Evolutionary conservation across 306 rosid genomes (phyloP).

Genomic region (Benincasa hispida): DNA sequence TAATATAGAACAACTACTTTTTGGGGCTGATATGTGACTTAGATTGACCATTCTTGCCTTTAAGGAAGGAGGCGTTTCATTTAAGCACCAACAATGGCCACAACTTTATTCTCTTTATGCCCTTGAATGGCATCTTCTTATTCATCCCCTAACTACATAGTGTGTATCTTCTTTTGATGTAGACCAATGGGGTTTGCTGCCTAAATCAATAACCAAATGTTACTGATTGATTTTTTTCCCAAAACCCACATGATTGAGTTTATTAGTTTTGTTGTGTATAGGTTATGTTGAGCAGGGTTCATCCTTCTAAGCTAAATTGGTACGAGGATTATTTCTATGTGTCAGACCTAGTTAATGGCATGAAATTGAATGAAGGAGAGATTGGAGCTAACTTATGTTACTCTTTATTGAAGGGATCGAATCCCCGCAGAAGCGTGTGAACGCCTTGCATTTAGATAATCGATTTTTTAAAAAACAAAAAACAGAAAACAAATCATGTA

Average conservation of each 20-base stretch:
- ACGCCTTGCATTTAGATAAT: too few species aligned
- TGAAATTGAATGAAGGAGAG: conserved; percentile 52
- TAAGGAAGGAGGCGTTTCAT: conserved; percentile 62
- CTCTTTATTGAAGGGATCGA: neutral
- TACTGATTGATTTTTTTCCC: neutral
- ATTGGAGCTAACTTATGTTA: conserved; percentile 18
- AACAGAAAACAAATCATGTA: too few species aligned
- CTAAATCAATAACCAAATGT: neutral
- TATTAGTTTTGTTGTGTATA: neutral
- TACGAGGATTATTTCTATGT: conserved; percentile 74
- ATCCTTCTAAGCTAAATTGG: conserved; percentile 68
- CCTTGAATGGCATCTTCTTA: conserved; percentile 33
- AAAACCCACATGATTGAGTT: neutral
- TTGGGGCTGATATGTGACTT: too few species aligned
- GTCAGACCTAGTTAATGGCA: conserved; percentile 24
- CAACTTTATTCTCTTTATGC: conserved; percentile 31
- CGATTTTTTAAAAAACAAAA: too few species aligned
- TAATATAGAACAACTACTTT: too few species aligned
- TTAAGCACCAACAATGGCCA: conserved; percentile 35
- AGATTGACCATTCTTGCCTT: conserved; percentile 34
- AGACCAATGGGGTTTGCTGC: neutral
- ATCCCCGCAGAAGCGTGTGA: too few species aligned
- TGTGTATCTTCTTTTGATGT: conserved; percentile 3
- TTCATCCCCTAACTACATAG: conserved; percentile 34
- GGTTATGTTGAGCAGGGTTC: conserved; percentile 45